A percentile compares a stretch with the other conserved stretches of the same genome.
phyloP scores from a whole-genome alignment of 768 basidiomycete species.

The Pulveroboletus sp. region DNA sequence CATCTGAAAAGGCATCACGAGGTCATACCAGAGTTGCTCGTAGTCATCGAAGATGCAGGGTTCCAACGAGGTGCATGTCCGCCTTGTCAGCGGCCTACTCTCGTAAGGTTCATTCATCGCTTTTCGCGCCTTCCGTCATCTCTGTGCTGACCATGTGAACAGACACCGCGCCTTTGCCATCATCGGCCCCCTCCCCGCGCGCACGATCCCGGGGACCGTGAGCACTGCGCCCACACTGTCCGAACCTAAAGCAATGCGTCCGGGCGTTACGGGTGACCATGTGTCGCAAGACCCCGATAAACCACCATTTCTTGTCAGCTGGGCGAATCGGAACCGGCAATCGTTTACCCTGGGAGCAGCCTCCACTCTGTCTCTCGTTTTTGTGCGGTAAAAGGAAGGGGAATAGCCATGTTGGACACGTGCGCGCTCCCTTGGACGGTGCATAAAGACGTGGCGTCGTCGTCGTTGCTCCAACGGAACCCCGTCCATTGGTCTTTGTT shows the following conservation, averaged over 20 bases:
- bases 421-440: conserved; percentile 2
- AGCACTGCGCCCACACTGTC: not conserved
- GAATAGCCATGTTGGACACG: conserved; percentile 11
- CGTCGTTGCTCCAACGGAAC: not conserved
- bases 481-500: no score
- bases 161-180: not conserved
- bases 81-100: not conserved
- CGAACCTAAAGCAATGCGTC: not conserved
- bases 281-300: not conserved
- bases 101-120: not conserved
- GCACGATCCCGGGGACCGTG: not conserved
- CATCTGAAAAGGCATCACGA: not conserved
- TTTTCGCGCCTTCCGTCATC: not conserved
- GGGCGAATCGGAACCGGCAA: conserved; percentile 17
- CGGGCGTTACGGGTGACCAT: not conserved
- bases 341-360: not conserved
- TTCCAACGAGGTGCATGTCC: not conserved
- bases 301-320: not conserved
- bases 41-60: not conserved
- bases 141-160: not conserved
- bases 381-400: conserved; percentile 7
- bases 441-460: conserved; percentile 11
- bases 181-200: not conserved
- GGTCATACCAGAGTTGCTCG: not conserved
- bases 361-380: not conserved